These are phyloP conservation scores for Alternaria ventricosa DNA, from an alignment of 2,329 filamentous ascomycete species.

Conservation along the genomic window DNA sequence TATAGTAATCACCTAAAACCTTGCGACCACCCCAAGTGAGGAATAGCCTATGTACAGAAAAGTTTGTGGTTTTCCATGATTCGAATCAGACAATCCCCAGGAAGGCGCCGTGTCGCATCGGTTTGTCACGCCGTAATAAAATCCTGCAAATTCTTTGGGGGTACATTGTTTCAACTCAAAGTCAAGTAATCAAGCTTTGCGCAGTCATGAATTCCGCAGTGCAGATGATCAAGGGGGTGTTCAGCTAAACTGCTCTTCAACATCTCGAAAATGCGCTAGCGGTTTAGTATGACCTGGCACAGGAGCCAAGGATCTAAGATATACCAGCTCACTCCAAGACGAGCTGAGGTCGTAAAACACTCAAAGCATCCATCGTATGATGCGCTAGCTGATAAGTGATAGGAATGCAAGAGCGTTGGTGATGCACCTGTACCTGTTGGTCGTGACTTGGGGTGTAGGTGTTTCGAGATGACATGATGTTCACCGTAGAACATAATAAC, in stretches of 20 bases:
- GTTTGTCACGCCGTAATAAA: not conserved
- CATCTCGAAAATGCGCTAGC: not conserved
- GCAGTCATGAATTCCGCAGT: not conserved
- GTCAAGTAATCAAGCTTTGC: not conserved
- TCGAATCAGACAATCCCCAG: not conserved
- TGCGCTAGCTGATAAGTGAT: not conserved
- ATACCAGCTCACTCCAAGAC: not conserved
- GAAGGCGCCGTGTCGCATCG: not conserved
- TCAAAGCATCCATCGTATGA: not conserved
- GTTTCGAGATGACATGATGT: not conserved
- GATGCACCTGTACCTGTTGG: not conserved
- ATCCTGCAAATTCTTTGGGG: not conserved
- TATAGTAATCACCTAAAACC: not conserved
- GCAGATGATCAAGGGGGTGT: not conserved
- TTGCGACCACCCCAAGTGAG: not conserved
- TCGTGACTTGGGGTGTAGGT: not conserved
- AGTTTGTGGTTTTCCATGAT: not conserved
- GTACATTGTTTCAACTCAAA: not conserved
- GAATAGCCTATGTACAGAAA: not conserved
- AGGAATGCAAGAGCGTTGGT: not conserved
- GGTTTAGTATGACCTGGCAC: not conserved
- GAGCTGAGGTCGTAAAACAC: not conserved
- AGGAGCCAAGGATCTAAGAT: not conserved
- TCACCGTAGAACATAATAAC: not conserved
- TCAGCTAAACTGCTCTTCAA: not conserved